A percentile compares a stretch with the other conserved stretches of the same genome.
Evolutionary conservation across 768 basidiomycete species (phyloP).

Genomic region (Lyophyllum atratum): DNA sequence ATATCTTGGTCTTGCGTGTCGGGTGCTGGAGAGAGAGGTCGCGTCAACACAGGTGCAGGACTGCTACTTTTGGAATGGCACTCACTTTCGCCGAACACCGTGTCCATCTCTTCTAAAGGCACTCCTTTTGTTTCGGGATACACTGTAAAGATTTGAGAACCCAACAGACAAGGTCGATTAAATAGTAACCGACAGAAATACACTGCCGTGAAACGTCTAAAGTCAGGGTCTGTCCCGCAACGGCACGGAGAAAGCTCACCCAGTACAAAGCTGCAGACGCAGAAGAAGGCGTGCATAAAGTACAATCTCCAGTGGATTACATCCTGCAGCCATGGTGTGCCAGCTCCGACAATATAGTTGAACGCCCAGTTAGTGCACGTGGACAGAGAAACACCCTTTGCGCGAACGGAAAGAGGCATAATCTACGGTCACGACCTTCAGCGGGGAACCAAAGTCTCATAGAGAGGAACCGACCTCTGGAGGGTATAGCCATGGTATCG

Average conservation of each 20-base stretch:
- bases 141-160: constrained; percentile 41
- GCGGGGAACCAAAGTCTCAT: neutral
- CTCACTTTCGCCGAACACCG: constrained; percentile 84
- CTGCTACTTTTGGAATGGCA: neutral
- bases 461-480: constrained; percentile 56
- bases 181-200: constrained; percentile 64
- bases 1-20: neutral
- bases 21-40: constrained; percentile 2
- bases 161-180: neutral
- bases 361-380: constrained; percentile 91
- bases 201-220: constrained; percentile 39
- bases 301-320: constrained; percentile 91
- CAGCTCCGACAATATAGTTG: constrained; percentile 87
- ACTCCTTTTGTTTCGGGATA: constrained; percentile 89
- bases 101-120: constrained; percentile 89
- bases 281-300: constrained; percentile 96
- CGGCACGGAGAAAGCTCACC: constrained; percentile 36
- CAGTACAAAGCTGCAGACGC: constrained; percentile 80
- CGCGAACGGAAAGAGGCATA: constrained; percentile 84
- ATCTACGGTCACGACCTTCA: constrained; percentile 49
- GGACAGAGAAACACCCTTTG: constrained; percentile 92
- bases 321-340: constrained; percentile 86
- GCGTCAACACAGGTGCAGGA: neutral
- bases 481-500: constrained; percentile 85
- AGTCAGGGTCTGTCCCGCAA: neutral